Base-by-base conservation (phyloP, 169 alveolate species). In the Haemoproteus tartakovskyi region DNA sequence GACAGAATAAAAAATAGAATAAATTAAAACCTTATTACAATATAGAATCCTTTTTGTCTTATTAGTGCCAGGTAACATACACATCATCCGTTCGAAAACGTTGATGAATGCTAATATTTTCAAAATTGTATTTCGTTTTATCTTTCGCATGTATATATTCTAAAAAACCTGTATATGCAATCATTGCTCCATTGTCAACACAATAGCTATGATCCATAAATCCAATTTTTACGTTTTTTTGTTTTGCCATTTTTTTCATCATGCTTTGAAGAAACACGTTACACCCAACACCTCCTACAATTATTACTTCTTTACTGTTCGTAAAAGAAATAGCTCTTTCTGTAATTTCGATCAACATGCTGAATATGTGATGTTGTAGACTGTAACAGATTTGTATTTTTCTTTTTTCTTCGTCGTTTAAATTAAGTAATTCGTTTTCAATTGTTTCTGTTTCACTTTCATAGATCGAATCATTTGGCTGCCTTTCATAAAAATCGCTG, bases 211-310 rank as follows among this genome's bases (percentile, higher is more conserved):
- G 99, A 85, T 97, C 99, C 99, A 96, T 97, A 2, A 98, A 98
- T 56, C 98, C 96, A 38, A 97, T 94, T 59, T 87, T 88, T 9
- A 98, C 98, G 18, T 97, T 98, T 80, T 99, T 93, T 46, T 93
- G 97, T 59, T 87, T 70, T 0, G 98, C 98, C 99, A 97, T 97
- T 54, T 79, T 57, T 37, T 87, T 90, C 91, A 95, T 93, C 99
- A 97, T 96, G 78, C 93, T 92, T 83, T 96, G 97, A 33, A 97
- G 91, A 46, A 99, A 91, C 37, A 92, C 87, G 90, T 97, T 97
- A 78, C 99, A 96, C 11, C 99, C 99, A 2, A 97, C 99, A 12
- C 99, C 99, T 36, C 99, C 99, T 16, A 97, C 99, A 21, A 97
- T 91, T 36, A 97, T 78, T 4, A 97, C 98, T 59, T 95, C 97